Percentiles rank a stretch among this genome's conserved stretches.
Evolutionary conservation across 495 filamentous ascomycete genomes (phyloP).

Genomic region (Aspergillus carlsbadensis): DNA sequence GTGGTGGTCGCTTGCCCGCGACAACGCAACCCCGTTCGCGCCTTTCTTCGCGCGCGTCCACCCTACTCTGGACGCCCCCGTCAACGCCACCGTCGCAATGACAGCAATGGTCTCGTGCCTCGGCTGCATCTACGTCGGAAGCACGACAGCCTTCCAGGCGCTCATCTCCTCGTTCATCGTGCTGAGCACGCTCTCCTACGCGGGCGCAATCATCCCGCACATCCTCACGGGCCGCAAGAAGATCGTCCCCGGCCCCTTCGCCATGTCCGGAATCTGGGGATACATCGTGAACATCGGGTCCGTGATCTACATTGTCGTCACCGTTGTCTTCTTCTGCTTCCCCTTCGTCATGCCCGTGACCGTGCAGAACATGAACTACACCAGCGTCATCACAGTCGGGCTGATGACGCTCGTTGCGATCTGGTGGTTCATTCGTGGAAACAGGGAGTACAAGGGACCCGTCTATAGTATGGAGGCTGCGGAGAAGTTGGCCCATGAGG

Average conservation of each 20-base stretch:
- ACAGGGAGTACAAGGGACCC: neutral
- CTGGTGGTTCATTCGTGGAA: slow-evolving; percentile 5
- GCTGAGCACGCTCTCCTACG: slow-evolving; percentile 69
- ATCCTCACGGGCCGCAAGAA: slow-evolving; percentile 61
- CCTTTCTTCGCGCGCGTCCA: slow-evolving; percentile 39
- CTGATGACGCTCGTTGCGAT: neutral
- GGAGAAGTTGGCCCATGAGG: neutral
- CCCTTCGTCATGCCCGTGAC: slow-evolving; percentile 59
- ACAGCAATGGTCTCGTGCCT: slow-evolving; percentile 61
- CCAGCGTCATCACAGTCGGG: slow-evolving; percentile 57
- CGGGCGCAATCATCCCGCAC: slow-evolving; percentile 73
- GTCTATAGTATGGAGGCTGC: slow-evolving; percentile 7
- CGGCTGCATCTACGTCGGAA: slow-evolving; percentile 73
- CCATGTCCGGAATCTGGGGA: slow-evolving; percentile 58
- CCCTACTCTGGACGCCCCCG: slow-evolving; percentile 55
- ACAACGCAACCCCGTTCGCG: slow-evolving; percentile 54
- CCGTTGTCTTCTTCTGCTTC: slow-evolving; percentile 79
- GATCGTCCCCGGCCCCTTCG: slow-evolving; percentile 67
- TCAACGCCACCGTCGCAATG: slow-evolving; percentile 64
- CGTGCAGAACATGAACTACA: slow-evolving; percentile 67
- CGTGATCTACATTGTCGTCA: slow-evolving; percentile 64
- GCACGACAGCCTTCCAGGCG: slow-evolving; percentile 70
- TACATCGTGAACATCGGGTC: slow-evolving; percentile 57
- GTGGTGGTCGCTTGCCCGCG: slow-evolving; percentile 78
- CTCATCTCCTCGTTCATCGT: slow-evolving; percentile 71